Base-by-base conservation (phyloP, 139 green algal genomes). In the Chlorella sp. region DNA sequence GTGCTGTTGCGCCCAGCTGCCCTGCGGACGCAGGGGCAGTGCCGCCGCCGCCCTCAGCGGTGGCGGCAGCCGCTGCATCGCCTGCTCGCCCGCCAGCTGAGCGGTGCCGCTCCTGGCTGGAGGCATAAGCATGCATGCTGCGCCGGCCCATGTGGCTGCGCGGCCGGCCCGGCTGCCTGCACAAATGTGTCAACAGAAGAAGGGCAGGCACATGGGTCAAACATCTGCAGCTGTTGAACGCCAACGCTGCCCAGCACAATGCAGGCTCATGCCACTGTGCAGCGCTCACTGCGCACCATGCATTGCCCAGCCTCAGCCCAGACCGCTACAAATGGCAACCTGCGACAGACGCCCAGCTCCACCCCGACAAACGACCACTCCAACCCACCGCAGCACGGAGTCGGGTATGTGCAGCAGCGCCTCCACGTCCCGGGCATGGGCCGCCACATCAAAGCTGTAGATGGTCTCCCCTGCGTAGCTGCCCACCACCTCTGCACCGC, bases 321-420 rank as follows among this genome's bases (percentile, higher is more conserved):
- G n/a, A n/a, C n/a, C n/a, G n/a, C n/a, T n/a, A n/a, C n/a, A n/a
- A n/a, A n/a, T n/a, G n/a, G n/a, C n/a, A n/a, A n/a, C n/a, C n/a
- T n/a, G n/a, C n/a, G n/a, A n/a, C 51, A 60, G 16, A 11, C 46
- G 13, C 51, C 44, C 28, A 43, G 34, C 58, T 13, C 28, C 16
- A 62, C 80, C n/a, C n/a, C n/a, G n/a, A n/a, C n/a, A n/a, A n/a
- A n/a, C n/a, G n/a, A n/a, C n/a, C n/a, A n/a, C n/a, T n/a, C n/a
- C n/a, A n/a, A n/a, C n/a, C 38, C 46, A 85, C 81, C 69, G 44
- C 26, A 80, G 48, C 81, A 85, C 81, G 7, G 81, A 60, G 24
- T 81, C 82, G 11, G 82, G 40, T 30, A 81, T 86, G 82, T 81
- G 56, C 40, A 86, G 82, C 41, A 86, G 72, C 0, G 72, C 54